These are phyloP conservation scores for Pisolithus albus DNA, from an alignment of 768 basidiomycete genomes.

Conservation along the genomic window DNA sequence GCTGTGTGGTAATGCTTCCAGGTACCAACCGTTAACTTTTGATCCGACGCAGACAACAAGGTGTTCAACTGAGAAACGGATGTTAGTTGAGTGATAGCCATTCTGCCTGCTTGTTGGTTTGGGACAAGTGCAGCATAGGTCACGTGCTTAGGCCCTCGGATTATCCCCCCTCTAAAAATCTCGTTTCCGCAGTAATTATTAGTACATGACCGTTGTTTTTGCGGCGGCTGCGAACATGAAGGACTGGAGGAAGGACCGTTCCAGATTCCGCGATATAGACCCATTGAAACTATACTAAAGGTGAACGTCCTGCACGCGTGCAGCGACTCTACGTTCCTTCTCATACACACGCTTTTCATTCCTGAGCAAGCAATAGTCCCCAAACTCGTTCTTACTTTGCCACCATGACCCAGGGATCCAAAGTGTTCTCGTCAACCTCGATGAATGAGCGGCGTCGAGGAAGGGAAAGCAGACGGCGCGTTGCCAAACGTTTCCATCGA, in stretches of 20 bases:
- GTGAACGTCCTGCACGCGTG: conserved; percentile 2
- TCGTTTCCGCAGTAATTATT: too few species aligned
- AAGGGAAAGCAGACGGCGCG: conserved; percentile 75
- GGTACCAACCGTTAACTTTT: conserved; percentile 55
- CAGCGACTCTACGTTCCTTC: conserved; percentile 20
- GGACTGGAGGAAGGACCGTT: too few species aligned
- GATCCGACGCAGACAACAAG: conserved; percentile 50
- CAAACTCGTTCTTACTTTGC: conserved; percentile 67
- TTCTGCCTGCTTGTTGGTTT: conserved; percentile 12
- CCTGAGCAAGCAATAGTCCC: conserved; percentile 86
- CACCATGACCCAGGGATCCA: conserved; percentile 73
- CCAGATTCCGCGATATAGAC: too few species aligned
- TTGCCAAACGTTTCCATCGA: conserved; percentile 67
- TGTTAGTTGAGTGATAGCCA: conserved; percentile 58
- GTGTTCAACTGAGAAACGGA: conserved; percentile 58
- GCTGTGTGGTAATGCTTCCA: neutral
- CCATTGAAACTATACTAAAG: neutral
- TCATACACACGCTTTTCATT: conserved; percentile 36
- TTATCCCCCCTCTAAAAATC: too few species aligned
- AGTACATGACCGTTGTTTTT: too few species aligned
- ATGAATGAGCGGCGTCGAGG: conserved; percentile 74
- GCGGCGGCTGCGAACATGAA: too few species aligned
- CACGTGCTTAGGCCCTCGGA: too few species aligned
- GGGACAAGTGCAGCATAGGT: neutral
- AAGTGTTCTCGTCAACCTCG: conserved; percentile 64